These are phyloP conservation scores for Viola pubescens DNA, from an alignment of 441 rosid genomes.

Conservation along the genomic window DNA sequence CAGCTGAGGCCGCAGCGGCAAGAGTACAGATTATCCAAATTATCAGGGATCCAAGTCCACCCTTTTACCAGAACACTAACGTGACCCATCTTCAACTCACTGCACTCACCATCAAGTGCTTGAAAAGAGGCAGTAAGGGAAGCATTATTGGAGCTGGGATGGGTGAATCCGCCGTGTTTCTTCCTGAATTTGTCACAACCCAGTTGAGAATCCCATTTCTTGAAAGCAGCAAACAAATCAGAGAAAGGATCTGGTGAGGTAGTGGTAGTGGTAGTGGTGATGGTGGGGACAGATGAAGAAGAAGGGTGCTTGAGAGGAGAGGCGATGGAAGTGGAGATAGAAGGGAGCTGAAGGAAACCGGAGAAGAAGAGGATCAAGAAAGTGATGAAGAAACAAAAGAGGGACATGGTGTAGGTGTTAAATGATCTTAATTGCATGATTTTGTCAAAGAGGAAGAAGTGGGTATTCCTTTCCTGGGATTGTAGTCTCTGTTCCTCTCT, in stretches of 20 bases:
- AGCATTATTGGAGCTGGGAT: constrained; percentile 16
- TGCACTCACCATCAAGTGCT: constrained; percentile 37
- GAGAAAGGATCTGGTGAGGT: constrained; percentile 39
- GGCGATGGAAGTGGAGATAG: constrained; percentile 37
- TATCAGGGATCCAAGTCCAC: constrained; percentile 98
- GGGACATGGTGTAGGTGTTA: constrained; percentile 34
- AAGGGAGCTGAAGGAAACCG: constrained; percentile 67
- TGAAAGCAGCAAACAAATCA: constrained; percentile 44
- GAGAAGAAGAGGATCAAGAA: constrained; percentile 62
- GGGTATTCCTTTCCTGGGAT: constrained; percentile 7
- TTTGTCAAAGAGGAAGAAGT: background rate
- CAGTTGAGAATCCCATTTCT: constrained; percentile 68
- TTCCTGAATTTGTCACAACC: constrained; percentile 69
- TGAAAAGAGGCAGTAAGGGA: constrained; percentile 55
- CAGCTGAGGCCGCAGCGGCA: constrained; percentile 86
- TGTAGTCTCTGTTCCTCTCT: background rate
- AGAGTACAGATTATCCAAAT: constrained; percentile 76
- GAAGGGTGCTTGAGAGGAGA: constrained; percentile 14
- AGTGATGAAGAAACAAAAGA: constrained; percentile 57
- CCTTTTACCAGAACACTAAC: constrained; percentile 76
- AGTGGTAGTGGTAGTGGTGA: constrained; percentile 9
- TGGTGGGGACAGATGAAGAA: background rate
- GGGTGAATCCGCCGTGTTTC: constrained; percentile 26
- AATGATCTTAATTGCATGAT: constrained; percentile 58
- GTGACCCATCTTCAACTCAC: constrained; percentile 45